Percentiles rank a stretch among this genome's conserved stretches.
These are phyloP conservation scores for Penicillium bovifimosum DNA, from an alignment of 495 filamentous ascomycete genomes.

Conservation along the genomic window DNA sequence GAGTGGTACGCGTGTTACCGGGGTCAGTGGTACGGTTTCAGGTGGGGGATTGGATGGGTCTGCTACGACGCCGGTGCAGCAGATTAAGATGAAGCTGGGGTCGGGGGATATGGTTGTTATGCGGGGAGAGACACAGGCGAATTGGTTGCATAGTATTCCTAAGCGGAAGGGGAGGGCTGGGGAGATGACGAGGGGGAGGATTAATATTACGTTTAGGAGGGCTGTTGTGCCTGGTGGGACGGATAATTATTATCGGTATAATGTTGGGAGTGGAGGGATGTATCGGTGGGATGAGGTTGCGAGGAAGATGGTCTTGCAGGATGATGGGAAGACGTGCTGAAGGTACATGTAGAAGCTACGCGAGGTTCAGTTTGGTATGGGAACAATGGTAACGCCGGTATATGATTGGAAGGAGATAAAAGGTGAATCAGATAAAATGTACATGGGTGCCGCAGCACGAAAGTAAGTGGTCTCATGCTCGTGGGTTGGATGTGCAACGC, in stretches of 20 bases:
- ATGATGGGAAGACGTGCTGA: neutral
- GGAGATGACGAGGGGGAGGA: constrained; percentile 52
- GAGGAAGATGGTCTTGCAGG: constrained; percentile 46
- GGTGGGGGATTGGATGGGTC: neutral
- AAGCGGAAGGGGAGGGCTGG: constrained; percentile 52
- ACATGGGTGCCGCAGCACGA: constrained; percentile 2
- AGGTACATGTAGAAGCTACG: neutral
- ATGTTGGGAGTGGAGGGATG: constrained; percentile 60
- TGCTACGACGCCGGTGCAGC: constrained; percentile 17
- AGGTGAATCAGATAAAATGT: neutral
- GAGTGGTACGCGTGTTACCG: neutral
- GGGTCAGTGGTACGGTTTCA: neutral
- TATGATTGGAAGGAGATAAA: neutral
- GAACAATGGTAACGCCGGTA: neutral
- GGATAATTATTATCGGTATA: constrained; percentile 70
- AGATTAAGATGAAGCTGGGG: constrained; percentile 54
- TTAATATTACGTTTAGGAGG: constrained; percentile 70
- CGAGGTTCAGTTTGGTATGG: neutral
- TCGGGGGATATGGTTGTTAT: constrained; percentile 71
- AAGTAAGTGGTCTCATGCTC: neutral
- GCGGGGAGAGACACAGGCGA: constrained; percentile 59
- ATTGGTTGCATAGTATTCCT: constrained; percentile 72
- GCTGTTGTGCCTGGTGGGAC: constrained; percentile 60
- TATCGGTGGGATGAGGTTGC: constrained; percentile 54
- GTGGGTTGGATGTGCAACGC: neutral